phyloP scores from a whole-genome alignment of 108 stramenopile genomes.

The Nitzschia sp. region DNA sequence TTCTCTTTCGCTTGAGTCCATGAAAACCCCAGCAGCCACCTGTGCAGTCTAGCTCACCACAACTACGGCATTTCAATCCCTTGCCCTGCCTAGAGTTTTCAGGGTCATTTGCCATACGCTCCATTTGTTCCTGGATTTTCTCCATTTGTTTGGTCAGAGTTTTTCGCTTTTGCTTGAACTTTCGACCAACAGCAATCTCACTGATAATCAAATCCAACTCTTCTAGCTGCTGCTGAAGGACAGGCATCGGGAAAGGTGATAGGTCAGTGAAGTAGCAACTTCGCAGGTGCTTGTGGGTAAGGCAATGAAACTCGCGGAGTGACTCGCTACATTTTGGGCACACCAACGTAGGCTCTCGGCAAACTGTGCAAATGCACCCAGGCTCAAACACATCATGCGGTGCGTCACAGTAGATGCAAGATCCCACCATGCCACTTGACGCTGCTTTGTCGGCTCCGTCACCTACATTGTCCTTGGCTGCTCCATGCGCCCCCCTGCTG shows the following conservation, averaged over 20 bases:
- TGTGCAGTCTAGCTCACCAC: constrained; percentile 57
- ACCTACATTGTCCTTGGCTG: constrained; percentile 5
- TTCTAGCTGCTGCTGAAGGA: constrained; percentile 47
- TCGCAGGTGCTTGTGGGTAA: constrained; percentile 59
- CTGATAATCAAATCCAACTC: constrained; percentile 38
- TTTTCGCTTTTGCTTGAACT: constrained; percentile 67
- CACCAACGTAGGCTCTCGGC: constrained; percentile 75
- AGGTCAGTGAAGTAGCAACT: constrained; percentile 73
- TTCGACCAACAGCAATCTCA: constrained; percentile 59
- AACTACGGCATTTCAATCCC: constrained; percentile 60
- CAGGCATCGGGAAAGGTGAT: constrained; percentile 34
- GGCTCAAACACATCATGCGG: constrained; percentile 74
- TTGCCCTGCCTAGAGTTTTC: not conserved
- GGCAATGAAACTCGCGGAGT: constrained; percentile 67
- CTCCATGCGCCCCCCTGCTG: constrained; percentile 42
- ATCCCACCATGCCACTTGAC: constrained; percentile 48
- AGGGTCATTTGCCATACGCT: constrained; percentile 2
- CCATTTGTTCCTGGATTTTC: constrained; percentile 42
- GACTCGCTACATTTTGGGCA: constrained; percentile 38
- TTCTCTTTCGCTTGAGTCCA: constrained; percentile 58
- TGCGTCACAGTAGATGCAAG: constrained; percentile 60
- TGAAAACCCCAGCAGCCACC: constrained; percentile 84
- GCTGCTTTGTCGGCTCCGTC: constrained; percentile 2
- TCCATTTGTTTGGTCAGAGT: constrained; percentile 69
- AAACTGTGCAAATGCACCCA: constrained; percentile 80